Evolutionary conservation across 2,329 filamentous ascomycete species (phyloP).

Genomic region (Mycosphaerella sp.): DNA sequence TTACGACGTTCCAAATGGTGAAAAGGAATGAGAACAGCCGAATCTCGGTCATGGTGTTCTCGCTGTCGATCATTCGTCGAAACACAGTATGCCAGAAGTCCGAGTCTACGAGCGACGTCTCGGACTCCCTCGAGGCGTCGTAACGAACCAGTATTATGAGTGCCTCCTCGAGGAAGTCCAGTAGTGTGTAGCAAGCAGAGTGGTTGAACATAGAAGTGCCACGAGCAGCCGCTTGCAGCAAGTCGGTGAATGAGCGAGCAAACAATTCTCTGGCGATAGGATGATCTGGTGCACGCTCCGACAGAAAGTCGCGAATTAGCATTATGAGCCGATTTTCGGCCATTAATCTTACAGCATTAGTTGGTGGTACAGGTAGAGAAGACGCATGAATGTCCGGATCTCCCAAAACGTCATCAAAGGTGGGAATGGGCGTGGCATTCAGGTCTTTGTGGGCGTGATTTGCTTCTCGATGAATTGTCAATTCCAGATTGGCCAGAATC

Average conservation of each 20-base stretch:
- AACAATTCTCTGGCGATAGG: conserved; percentile 61
- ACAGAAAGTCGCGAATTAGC: conserved; percentile 72
- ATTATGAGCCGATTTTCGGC: conserved; percentile 82
- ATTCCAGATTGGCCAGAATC: conserved; percentile 70
- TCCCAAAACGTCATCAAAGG: conserved; percentile 61
- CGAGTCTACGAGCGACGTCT: conserved; percentile 61
- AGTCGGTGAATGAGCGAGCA: conserved; percentile 64
- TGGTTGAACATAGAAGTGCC: conserved; percentile 76
- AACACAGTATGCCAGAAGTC: conserved; percentile 79
- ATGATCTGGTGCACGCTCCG: conserved; percentile 52
- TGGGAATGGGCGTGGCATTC: conserved; percentile 42
- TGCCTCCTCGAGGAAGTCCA: conserved; percentile 82
- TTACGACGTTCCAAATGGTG: conserved; percentile 68
- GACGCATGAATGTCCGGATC: conserved; percentile 62
- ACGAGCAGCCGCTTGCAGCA: conserved; percentile 68
- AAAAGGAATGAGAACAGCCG: conserved; percentile 77
- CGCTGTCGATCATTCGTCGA: conserved; percentile 69
- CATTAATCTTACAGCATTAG: conserved; percentile 72
- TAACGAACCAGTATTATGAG: conserved; percentile 62
- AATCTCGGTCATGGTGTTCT: conserved; percentile 87
- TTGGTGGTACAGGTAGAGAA: conserved; percentile 55
- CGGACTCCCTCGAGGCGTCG: conserved; percentile 41
- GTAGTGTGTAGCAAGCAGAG: conserved; percentile 79
- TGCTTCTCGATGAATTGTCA: conserved; percentile 71
- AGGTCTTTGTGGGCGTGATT: conserved; percentile 42